Evolutionary conservation across 352 stramenopile species (phyloP).

Genomic region (Pythium coloratum): DNA sequence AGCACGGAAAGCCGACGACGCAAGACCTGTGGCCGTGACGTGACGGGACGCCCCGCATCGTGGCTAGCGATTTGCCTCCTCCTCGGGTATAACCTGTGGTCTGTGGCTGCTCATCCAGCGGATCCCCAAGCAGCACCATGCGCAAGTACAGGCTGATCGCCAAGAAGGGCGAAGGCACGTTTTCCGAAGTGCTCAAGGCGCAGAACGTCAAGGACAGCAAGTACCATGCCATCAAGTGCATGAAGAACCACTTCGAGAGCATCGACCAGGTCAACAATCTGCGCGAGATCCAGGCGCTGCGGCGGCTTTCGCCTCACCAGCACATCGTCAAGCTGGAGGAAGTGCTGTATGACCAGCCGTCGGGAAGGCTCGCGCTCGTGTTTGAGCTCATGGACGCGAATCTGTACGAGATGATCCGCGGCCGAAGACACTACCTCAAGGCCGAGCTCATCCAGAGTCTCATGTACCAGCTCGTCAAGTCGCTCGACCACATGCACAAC

Average conservation of each 20-base stretch:
- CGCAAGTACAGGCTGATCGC: constrained; percentile 94
- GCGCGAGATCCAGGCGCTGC: constrained; percentile 94
- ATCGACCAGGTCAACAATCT: constrained; percentile 97
- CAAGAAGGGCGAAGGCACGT: constrained; percentile 96
- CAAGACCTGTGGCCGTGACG: too few relatives aligned
- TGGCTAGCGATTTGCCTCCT: too few relatives aligned
- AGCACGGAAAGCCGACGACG: neutral
- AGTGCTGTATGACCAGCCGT: constrained; percentile 93
- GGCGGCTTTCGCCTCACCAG: constrained; percentile 91
- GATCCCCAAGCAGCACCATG: constrained; percentile 35
- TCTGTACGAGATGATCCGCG: constrained; percentile 95
- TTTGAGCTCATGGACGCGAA: constrained; percentile 98
- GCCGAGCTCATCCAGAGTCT: constrained; percentile 75
- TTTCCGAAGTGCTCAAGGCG: constrained; percentile 93
- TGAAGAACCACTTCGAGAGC: constrained; percentile 96
- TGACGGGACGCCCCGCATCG: too few relatives aligned
- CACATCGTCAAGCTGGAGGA: constrained; percentile 96
- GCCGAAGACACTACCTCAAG: constrained; percentile 86
- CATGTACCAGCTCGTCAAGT: constrained; percentile 94
- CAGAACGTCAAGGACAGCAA: constrained; percentile 94
- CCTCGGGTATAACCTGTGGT: too few relatives aligned
- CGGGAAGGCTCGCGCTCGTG: constrained; percentile 92
- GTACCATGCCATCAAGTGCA: constrained; percentile 98
- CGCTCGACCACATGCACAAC: constrained; percentile 96
- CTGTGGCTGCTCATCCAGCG: too few relatives aligned